Base-by-base conservation (phyloP, 2,329 filamentous ascomycete genomes). In the Mycosphaerella sp. region DNA sequence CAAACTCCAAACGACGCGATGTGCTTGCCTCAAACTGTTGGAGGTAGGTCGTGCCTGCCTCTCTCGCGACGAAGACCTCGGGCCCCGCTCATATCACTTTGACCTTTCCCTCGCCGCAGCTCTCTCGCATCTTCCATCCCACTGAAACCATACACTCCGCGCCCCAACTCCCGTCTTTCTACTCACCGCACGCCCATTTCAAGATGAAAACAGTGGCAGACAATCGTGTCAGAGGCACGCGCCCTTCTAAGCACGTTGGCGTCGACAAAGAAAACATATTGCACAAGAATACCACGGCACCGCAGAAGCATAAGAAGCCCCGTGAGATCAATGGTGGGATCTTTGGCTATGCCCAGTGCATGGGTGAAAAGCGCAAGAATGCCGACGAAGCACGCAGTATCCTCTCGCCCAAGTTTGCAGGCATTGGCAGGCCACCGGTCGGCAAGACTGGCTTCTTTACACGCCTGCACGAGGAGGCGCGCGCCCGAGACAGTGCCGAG, bases 251-350 rank as follows among this genome's bases (percentile, higher is more conserved):
- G 10, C 2, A 9, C 14, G 14, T 34, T 14, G 26, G 51, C 9
- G 41, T 49, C 11, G 45, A 44, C n/a, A 58, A 59, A 34, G 55
- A 59, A 34, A 58, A 57, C 43, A 36, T 34, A 38, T 55, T 48
- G 39, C 54, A 54, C n/a, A 29, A 39, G 23, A 54, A 52, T 45
- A 26, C 21, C 32, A 53, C 43, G 32, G 14, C 40, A 23, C 51
- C 53, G 12, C 42, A 34, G 38, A 59, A 59, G 42, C 40, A 43
- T 23, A 59, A 45, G 39, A 53, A 51, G 34, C 56, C 52, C 9
- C 34, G 49, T 32, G 51, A 55, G 34, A 47, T 57, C 43, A 56
- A 53, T 17, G 50, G 45, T 21, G 21, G 21, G 32, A 57, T 64
- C 42, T 59, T 62, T 53, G 51, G 54, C n/a, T 39, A 59, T 23